Base-by-base conservation (phyloP, 176 grass and related monocot species). In the Melocanna baccifera region DNA sequence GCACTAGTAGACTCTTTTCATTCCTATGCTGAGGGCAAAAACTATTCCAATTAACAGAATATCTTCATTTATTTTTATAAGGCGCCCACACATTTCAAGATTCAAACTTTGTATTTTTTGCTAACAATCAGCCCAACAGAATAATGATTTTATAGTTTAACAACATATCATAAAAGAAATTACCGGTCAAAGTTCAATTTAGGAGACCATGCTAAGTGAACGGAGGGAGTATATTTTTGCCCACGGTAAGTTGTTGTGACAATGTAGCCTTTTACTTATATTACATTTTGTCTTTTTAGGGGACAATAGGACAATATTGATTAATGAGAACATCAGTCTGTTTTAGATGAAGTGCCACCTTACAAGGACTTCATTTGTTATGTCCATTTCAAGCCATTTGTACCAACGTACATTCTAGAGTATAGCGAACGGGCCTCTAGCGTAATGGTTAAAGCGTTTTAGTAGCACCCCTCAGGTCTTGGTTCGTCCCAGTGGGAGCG, bases 61-160 rank as follows among this genome's bases (percentile, higher is more conserved):
- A 79, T n/a, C 42, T 79, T 46, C 22, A 10, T 64, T 64, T 65
- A 79, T 66, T 66, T 62, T 28, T 43, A 77, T 77, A 77, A 26
- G 39, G 56, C 37, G 42, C 11, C 39, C 56, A 77, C 26, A 8
- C 15, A 42, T 26, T 40, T 77, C 36, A 28, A 61, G 22, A 43
- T 77, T 42, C 26, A 28, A 42, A 77, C 14, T 42, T 76, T 41
- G 34, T 14, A 76, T 59, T 59, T 76, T 76, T 76, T 36, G 41
- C 37, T 37, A 77, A 7, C n/a, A 62, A 42, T 43, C 55, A 26
- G 55, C 42, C 57, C 34, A 61, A 59, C 40, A 26, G 12, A 4
- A 61, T n/a, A 37, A 59, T 23, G 11, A 57, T 42, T 61, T 43
- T 62, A 4, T 40, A 28, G 42, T 42, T 77, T 62, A 62, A 23